Base-by-base conservation (phyloP, 2,329 filamentous ascomycete species). In the Diaporthe citriasiana region DNA sequence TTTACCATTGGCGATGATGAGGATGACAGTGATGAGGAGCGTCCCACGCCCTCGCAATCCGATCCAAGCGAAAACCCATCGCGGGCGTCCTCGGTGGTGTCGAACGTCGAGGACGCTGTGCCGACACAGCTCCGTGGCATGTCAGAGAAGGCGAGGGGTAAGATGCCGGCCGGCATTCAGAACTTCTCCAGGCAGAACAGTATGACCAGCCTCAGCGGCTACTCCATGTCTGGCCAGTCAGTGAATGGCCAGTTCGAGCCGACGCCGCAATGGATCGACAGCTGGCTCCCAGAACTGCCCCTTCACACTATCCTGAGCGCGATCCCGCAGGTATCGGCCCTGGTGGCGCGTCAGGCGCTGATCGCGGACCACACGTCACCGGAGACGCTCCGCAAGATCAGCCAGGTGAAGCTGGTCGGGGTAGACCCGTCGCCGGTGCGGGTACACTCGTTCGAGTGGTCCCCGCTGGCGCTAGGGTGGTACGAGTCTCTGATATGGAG, bases 71-170 rank as follows among this genome's bases (percentile, higher is more conserved):
- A 93, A 81, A 84, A 89, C 75, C 83, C 91, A 78, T 87, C 89
- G 76, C 89, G 91, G 50, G 90, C 93, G 30, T 92, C 93, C 5
- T 96, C 94, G 0, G 86, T 93, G 0, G 86, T 93, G 0, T 90
- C 90, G 0, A 86, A 87, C 51, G 84, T 89, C 0, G 95, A 97
- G 74, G 95, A 97, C 75, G 93, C 93, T 5, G 90, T 97, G 13
- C 95, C 95, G 19, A 88, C 92, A 27, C 95, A 98, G 81, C 82
- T 97, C 40, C 90, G 94, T 73, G 95, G 95, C 71, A 98, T 98
- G 94, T 98, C 96, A 27, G 97, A 98, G 83, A 99, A 98, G 82
- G 97, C 97, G 22, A 89, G 97, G 66, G 97, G 97, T 10, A 99
- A 99, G 83, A 95, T 97, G 91, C 97, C 96, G 38, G 95, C 94